phyloP scores from a whole-genome alignment of 2,329 filamentous ascomycete genomes.

The Calonectria fujianensis region DNA sequence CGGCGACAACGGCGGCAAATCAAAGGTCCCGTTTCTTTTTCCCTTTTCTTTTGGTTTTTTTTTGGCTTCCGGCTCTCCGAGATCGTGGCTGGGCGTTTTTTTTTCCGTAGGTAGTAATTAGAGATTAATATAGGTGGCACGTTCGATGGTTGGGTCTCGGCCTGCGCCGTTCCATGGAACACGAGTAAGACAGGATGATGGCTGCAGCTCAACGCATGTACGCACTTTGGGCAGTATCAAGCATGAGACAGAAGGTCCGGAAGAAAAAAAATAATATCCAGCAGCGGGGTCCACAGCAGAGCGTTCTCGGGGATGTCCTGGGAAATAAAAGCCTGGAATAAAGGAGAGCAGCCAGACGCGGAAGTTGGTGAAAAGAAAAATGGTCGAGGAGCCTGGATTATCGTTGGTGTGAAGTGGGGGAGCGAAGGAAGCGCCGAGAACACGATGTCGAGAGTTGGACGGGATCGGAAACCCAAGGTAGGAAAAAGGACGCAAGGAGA shows the following conservation, averaged over 20 bases:
- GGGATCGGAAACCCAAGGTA: conserved; percentile 8
- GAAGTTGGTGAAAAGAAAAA: neutral
- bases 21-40: conserved; percentile 10
- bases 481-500: conserved; percentile 27
- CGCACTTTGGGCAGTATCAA: conserved; percentile 18
- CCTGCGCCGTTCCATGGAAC: conserved; percentile 37
- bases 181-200: conserved; percentile 35
- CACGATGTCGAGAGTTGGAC: conserved; percentile 19
- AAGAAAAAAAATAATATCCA: neutral
- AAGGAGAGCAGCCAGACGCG: conserved; percentile 18
- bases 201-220: conserved; percentile 27
- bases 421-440: conserved; percentile 27
- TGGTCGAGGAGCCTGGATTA: conserved; percentile 17
- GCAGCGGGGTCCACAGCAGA: neutral
- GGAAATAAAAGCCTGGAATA: neutral
- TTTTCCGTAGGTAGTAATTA: conserved; percentile 25
- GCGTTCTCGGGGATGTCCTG: conserved; percentile 23
- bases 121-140: conserved; percentile 34
- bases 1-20: conserved; percentile 4
- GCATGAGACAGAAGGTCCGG: conserved; percentile 25
- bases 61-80: conserved; percentile 15
- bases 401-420: conserved; percentile 30
- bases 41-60: neutral
- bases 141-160: conserved; percentile 29
- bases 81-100: conserved; percentile 5